These are phyloP conservation scores for Spathaspora girioi DNA, from an alignment of 805 yeast species.

Conservation along the genomic window DNA sequence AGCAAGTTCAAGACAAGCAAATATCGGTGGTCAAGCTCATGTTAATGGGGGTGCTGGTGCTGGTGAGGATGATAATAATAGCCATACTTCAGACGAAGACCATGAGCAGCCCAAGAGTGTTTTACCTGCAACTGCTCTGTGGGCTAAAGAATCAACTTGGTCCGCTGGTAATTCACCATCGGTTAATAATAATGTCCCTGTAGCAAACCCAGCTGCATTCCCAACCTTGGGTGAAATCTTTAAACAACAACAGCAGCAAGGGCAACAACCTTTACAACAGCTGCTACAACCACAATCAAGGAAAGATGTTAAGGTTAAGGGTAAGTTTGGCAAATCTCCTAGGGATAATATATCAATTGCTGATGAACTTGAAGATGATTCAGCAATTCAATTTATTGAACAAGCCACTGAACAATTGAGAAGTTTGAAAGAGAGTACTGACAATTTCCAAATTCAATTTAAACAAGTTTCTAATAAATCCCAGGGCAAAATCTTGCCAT, in stretches of 20 bases:
- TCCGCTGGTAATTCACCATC: conserved; percentile 35
- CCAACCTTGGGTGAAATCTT: conserved; percentile 53
- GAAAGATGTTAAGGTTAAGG: conserved; percentile 10
- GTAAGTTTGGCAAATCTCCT: conserved; percentile 24
- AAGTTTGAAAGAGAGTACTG: conserved; percentile 28
- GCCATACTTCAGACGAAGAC: conserved; percentile 12
- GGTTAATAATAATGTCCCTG: conserved; percentile 27
- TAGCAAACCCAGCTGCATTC: conserved; percentile 52
- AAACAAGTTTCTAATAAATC: conserved; percentile 11
- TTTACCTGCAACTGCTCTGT: conserved; percentile 69
- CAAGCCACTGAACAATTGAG: conserved; percentile 42
- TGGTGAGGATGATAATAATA: conserved; percentile 15
- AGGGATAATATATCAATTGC: conserved; percentile 32
- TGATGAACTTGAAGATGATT: conserved; percentile 50
- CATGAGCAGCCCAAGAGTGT: conserved; percentile 27
- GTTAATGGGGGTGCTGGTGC: conserved; percentile 8
- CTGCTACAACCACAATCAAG: conserved; percentile 13
- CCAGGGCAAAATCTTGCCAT: conserved; percentile 30
- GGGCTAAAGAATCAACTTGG: conserved; percentile 40
- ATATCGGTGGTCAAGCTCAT: conserved; percentile 8
- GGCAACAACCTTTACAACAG: conserved; percentile 19
- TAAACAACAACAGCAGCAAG: conserved; percentile 33
- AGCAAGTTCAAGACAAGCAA: conserved; percentile 10
- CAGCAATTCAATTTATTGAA: conserved; percentile 46
- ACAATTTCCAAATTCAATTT: conserved; percentile 33